Percentiles rank a stretch among this genome's conserved stretches.
Evolutionary conservation across 2,329 filamentous ascomycete genomes (phyloP).

Genomic region (Epicoccum sorghinum): DNA sequence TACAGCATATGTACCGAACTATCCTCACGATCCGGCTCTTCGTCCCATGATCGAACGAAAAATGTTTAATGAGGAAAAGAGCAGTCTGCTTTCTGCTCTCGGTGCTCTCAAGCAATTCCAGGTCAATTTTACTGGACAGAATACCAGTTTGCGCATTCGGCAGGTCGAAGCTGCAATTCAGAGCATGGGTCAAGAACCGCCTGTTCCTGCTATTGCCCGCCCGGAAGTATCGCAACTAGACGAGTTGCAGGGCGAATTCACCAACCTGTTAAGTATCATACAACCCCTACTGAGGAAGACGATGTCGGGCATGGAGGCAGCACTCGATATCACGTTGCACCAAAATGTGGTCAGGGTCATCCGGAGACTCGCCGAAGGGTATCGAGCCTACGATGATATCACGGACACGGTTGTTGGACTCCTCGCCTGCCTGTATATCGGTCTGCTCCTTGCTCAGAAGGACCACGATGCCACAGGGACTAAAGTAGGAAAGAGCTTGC

Average conservation of each 20-base stretch:
- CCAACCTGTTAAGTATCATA: slow-evolving; percentile 65
- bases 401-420: slow-evolving; percentile 79
- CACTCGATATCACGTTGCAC: slow-evolving; percentile 48
- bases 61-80: slow-evolving; percentile 62
- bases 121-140: slow-evolving; percentile 68
- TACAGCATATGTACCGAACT: slow-evolving; percentile 82
- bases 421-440: slow-evolving; percentile 77
- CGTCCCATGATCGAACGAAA: slow-evolving; percentile 67
- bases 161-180: slow-evolving; percentile 67
- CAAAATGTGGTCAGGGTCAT: slow-evolving; percentile 72
- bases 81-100: slow-evolving; percentile 63
- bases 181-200: slow-evolving; percentile 69
- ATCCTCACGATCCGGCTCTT: slow-evolving; percentile 79
- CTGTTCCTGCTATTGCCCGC: slow-evolving; percentile 71
- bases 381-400: slow-evolving; percentile 84
- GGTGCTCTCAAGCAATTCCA: slow-evolving; percentile 70
- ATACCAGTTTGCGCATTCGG: slow-evolving; percentile 69
- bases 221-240: slow-evolving; percentile 71
- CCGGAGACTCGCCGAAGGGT: slow-evolving; percentile 70
- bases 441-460: slow-evolving; percentile 63
- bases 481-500: slow-evolving; percentile 24
- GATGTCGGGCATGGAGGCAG: slow-evolving; percentile 32
- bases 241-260: slow-evolving; percentile 81
- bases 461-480: slow-evolving; percentile 23
- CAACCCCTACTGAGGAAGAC: slow-evolving; percentile 34